phyloP scores from a whole-genome alignment of 2,329 filamentous ascomycete species.

The Cyanodermella asteris region DNA sequence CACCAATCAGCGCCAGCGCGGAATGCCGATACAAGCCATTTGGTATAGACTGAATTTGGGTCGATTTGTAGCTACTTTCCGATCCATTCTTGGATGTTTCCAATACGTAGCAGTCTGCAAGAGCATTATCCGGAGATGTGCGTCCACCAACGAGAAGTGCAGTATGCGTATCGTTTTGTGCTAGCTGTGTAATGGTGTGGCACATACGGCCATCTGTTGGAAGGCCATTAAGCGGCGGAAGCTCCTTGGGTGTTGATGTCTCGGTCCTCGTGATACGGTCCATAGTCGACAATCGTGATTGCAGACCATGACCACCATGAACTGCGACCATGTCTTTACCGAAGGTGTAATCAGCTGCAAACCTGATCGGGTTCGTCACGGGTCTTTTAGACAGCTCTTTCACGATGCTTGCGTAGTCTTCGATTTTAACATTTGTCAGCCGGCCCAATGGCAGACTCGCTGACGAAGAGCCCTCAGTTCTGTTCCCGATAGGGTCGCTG shows the following conservation, averaged over 20 bases:
- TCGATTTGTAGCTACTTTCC: no score
- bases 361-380: constrained; percentile 30
- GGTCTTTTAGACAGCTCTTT: background rate
- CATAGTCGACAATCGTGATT: constrained; percentile 25
- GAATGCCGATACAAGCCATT: constrained; percentile 43
- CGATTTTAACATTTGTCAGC: background rate
- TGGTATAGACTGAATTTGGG: no score
- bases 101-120: constrained; percentile 60
- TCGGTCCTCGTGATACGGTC: no score
- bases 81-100: no score
- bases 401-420: background rate
- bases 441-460: background rate
- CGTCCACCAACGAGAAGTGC: constrained; percentile 56
- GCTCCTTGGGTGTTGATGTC: no score
- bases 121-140: constrained; percentile 46
- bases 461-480: no score
- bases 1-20: no score
- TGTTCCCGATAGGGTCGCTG: no score
- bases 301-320: constrained; percentile 21
- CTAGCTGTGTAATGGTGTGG: constrained; percentile 51
- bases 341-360: constrained; percentile 32
- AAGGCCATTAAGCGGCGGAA: no score
- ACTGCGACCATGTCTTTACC: constrained; percentile 15
- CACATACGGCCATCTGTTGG: no score
- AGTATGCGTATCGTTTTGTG: constrained; percentile 28